phyloP scores from a whole-genome alignment of 2,329 filamentous ascomycete genomes.

The Fusarium citri region DNA sequence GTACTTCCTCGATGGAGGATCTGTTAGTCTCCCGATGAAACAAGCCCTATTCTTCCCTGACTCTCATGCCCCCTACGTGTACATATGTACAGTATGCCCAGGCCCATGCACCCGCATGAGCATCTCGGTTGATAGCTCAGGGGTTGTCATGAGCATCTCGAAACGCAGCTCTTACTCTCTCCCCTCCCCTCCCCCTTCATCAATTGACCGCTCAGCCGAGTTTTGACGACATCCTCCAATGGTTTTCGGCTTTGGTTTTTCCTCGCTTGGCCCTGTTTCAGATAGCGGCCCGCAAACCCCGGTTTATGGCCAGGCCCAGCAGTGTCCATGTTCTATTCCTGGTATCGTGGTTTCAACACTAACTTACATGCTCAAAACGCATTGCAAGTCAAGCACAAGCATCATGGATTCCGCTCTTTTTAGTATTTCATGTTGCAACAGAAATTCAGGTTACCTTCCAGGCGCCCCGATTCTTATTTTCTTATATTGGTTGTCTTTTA shows the following conservation, averaged over 20 bases:
- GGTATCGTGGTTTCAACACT: neutral
- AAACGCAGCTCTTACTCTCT: slow-evolving; percentile 27
- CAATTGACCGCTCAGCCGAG: slow-evolving; percentile 5
- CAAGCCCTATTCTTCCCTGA: slow-evolving; percentile 42
- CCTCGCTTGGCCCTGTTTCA: slow-evolving; percentile 26
- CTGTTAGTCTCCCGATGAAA: slow-evolving; percentile 45
- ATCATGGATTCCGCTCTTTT: neutral
- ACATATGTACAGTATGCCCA: slow-evolving; percentile 10
- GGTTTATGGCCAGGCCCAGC: neutral
- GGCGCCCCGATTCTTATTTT: slow-evolving; percentile 34
- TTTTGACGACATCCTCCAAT: slow-evolving; percentile 1
- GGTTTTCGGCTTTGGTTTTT: neutral
- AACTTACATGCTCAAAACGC: neutral
- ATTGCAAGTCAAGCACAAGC: neutral
- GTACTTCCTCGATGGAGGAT: slow-evolving; percentile 35
- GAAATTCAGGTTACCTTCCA: slow-evolving; percentile 1
- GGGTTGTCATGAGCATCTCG: slow-evolving; percentile 17
- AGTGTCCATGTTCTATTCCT: neutral
- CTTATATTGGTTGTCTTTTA: slow-evolving; percentile 40
- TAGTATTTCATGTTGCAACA: neutral
- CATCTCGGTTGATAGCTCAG: slow-evolving; percentile 30
- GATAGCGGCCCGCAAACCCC: slow-evolving; percentile 12
- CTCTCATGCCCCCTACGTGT: slow-evolving; percentile 36
- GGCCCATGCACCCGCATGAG: slow-evolving; percentile 31
- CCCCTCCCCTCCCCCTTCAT: neutral